Evolutionary conservation across 257 asterid species (phyloP).

Genomic region (Euphrasia confusa): DNA sequence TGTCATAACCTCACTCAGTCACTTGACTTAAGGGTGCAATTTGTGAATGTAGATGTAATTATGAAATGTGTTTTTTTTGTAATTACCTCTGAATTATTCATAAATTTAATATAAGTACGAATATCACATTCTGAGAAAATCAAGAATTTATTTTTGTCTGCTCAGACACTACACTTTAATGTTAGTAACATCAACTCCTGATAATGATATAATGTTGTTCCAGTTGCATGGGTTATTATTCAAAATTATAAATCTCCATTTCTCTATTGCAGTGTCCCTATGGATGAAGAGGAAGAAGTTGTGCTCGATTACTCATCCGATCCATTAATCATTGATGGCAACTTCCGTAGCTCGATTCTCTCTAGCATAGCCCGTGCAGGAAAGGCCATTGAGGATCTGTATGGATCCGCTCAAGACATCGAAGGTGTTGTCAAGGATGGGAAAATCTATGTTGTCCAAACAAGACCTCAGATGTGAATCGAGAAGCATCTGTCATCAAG

Average conservation of each 20-base stretch:
- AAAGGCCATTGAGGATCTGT: constrained; percentile 72
- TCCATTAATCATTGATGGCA: constrained; percentile 46
- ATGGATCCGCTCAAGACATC: constrained; percentile 87
- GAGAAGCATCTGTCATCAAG: background rate
- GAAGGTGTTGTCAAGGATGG: constrained; percentile 96
- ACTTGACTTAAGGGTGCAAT: background rate
- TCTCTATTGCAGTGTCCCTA: constrained; percentile 70
- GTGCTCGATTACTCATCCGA: constrained; percentile 82
- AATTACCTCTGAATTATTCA: no score
- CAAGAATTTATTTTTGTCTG: background rate
- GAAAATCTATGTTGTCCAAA: constrained; percentile 86
- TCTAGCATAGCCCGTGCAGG: constrained; percentile 85
- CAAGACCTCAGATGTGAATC: constrained; percentile 87
- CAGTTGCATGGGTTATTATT: background rate
- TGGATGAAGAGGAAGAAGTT: constrained; percentile 88
- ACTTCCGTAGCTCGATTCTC: constrained; percentile 65
- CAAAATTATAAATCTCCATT: background rate
- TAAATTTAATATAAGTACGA: no score
- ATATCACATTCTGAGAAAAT: background rate
- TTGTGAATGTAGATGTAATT: background rate
- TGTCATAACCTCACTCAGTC: background rate
- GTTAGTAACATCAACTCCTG: background rate
- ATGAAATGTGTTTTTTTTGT: no score
- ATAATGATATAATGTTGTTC: background rate
- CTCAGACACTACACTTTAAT: constrained; percentile 1